Evolutionary conservation across 805 yeast species (phyloP).

Genomic region (Hanseniaspora meyeri): DNA sequence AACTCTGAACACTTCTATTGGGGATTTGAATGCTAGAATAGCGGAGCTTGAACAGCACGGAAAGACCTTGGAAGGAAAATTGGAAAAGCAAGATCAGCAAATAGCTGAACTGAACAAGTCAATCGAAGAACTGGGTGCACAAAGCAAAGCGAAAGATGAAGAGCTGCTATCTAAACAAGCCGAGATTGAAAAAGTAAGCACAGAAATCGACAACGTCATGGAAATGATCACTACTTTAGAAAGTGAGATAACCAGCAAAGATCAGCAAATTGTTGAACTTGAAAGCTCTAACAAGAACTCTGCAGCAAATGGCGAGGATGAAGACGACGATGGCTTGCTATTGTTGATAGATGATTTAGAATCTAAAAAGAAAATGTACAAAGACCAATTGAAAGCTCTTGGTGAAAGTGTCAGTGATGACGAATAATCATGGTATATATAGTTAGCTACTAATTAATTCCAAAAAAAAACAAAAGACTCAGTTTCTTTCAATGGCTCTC

Average conservation of each 20-base stretch:
- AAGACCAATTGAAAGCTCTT: constrained; percentile 35
- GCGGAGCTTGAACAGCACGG: constrained; percentile 12
- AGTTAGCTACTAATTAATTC: constrained; percentile 16
- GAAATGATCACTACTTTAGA: constrained; percentile 8
- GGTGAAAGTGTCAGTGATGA: constrained; percentile 60
- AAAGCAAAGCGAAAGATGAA: constrained; percentile 2
- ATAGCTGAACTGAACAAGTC: constrained; percentile 3
- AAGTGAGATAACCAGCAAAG: constrained; percentile 3
- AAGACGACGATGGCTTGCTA: constrained; percentile 53
- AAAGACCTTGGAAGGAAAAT: constrained; percentile 6
- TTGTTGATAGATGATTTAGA: constrained; percentile 66
- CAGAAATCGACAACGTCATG: constrained; percentile 4
- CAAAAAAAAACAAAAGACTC: background rate
- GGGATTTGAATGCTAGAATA: background rate
- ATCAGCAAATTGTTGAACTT: background rate
- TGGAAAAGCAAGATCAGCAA: constrained; percentile 9
- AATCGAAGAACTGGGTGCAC: constrained; percentile 10
- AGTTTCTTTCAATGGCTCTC: constrained; percentile 31
- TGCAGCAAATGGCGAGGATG: constrained; percentile 4
- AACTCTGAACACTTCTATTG: background rate
- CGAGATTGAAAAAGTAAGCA: constrained; percentile 4
- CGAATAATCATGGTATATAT: constrained; percentile 38
- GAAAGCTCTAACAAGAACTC: background rate
- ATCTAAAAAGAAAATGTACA: constrained; percentile 49
- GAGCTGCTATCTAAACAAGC: background rate